A percentile compares a stretch with the other conserved stretches of the same genome.
Evolutionary conservation across 108 stramenopile species (phyloP).

Genomic region (Schizochytrium sp.): DNA sequence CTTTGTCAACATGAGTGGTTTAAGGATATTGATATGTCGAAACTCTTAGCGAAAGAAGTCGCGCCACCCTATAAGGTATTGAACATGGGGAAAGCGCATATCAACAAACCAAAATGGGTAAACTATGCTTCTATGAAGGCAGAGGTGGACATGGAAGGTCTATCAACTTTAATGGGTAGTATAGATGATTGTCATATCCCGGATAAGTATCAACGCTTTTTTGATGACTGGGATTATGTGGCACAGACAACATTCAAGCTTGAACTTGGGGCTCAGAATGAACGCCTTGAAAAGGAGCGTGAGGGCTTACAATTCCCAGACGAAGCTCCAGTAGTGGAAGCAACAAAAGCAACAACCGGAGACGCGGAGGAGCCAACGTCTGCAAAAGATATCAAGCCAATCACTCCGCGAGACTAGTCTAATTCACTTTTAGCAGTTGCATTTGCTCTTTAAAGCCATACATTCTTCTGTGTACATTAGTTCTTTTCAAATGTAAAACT

Average conservation of each 20-base stretch:
- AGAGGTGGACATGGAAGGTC: slow-evolving; percentile 9
- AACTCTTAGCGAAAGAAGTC: slow-evolving; percentile 9
- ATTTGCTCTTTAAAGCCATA: too few relatives aligned
- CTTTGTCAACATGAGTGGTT: slow-evolving; percentile 3
- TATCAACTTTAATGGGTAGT: not conserved
- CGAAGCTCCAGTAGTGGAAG: too few relatives aligned
- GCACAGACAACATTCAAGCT: slow-evolving; percentile 47
- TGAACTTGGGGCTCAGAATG: slow-evolving; percentile 29
- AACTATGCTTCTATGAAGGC: not conserved
- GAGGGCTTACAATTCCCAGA: too few relatives aligned
- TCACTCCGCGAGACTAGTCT: too few relatives aligned
- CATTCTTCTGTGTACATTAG: too few relatives aligned
- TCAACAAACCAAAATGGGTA: slow-evolving; percentile 21
- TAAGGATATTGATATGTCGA: not conserved
- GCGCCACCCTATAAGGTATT: not conserved
- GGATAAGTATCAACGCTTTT: not conserved
- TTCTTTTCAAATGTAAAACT: too few relatives aligned
- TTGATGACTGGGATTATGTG: slow-evolving; percentile 54
- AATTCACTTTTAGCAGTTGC: too few relatives aligned
- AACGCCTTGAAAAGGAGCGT: not conserved
- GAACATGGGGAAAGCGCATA: not conserved
- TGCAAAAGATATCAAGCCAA: too few relatives aligned
- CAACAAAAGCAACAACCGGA: too few relatives aligned
- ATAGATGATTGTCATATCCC: not conserved
- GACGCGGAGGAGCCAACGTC: too few relatives aligned